A percentile compares a stretch with the other conserved stretches of the same genome.
These are phyloP conservation scores for Coniochaeta prunicola DNA, from an alignment of 2,329 filamentous ascomycete genomes.

Conservation along the genomic window DNA sequence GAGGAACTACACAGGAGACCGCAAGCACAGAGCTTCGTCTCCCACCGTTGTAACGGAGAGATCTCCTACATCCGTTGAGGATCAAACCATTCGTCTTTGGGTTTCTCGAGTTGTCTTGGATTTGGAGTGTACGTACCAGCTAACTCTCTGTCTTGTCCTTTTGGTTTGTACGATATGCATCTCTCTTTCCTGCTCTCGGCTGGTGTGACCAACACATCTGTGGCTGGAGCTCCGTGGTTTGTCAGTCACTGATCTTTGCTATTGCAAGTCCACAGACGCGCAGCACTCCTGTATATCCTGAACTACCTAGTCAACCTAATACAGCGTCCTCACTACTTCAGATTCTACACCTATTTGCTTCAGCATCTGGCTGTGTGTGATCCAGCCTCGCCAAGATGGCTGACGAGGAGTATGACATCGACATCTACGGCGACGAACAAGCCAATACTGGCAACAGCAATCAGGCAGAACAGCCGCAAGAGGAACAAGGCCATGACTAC, in stretches of 20 bases:
- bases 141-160: slow-evolving; percentile 33
- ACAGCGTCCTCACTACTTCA: background rate
- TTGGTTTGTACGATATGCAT: slow-evolving; percentile 23
- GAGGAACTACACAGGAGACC: slow-evolving; percentile 22
- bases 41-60: slow-evolving; percentile 11
- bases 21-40: slow-evolving; percentile 62
- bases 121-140: slow-evolving; percentile 49
- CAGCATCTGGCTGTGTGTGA: slow-evolving; percentile 5
- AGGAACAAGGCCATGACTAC: slow-evolving; percentile 23
- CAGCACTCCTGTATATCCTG: slow-evolving; percentile 3
- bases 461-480: slow-evolving; percentile 21
- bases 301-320: slow-evolving; percentile 1
- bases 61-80: background rate
- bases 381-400: slow-evolving; percentile 40
- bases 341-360: slow-evolving; percentile 13
- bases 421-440: slow-evolving; percentile 55
- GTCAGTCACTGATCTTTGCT: slow-evolving; percentile 1
- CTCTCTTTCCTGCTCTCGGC: slow-evolving; percentile 13
- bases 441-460: slow-evolving; percentile 30
- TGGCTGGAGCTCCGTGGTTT: background rate
- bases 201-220: background rate
- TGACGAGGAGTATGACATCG: slow-evolving; percentile 66
- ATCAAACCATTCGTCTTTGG: background rate
- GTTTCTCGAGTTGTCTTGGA: slow-evolving; percentile 15
- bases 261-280: slow-evolving; percentile 4